A percentile compares a stretch with the other conserved stretches of the same genome.
Conservation (phyloP, 1,284 basidiomycete genomes). For the Stereum hirsutum region DNA sequence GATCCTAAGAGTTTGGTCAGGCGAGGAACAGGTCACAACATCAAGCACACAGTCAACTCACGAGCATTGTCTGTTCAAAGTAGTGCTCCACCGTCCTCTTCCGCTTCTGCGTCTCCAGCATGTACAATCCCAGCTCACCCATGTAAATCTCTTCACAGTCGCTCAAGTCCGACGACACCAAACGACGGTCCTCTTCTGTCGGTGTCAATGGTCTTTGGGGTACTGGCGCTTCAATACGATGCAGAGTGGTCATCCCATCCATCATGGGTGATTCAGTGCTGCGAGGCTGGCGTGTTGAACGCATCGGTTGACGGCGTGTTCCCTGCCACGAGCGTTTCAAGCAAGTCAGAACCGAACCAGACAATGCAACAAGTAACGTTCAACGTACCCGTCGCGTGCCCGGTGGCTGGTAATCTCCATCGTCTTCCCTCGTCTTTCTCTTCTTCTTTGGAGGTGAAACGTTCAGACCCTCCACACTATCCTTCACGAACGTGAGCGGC, state of each 20-base stretch:
- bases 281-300: constrained; percentile 29
- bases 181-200: constrained; percentile 36
- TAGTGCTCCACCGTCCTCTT: constrained; percentile 60
- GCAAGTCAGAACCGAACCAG: too few species aligned
- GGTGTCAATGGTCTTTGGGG: too few species aligned
- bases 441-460: constrained; percentile 30
- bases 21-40: too few species aligned
- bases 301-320: constrained; percentile 31
- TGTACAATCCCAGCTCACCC: constrained; percentile 56
- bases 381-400: constrained; percentile 43
- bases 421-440: constrained; percentile 36
- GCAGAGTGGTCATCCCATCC: too few species aligned
- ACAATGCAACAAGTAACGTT: too few species aligned
- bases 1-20: constrained; percentile 53
- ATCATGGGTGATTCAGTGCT: constrained; percentile 24
- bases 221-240: too few species aligned
- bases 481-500: constrained; percentile 10
- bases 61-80: constrained; percentile 56
- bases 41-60: constrained; percentile 24
- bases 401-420: constrained; percentile 46
- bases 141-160: constrained; percentile 71
- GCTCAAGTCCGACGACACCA: constrained; percentile 65
- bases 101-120: constrained; percentile 61
- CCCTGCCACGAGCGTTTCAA: constrained; percentile 20
- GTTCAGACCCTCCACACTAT: constrained; percentile 3